Evolutionary conservation across 1,284 basidiomycete genomes (phyloP), one percentile per base, ranked within the genome.

Genomic region (Moesziomyces aphidis): DNA sequence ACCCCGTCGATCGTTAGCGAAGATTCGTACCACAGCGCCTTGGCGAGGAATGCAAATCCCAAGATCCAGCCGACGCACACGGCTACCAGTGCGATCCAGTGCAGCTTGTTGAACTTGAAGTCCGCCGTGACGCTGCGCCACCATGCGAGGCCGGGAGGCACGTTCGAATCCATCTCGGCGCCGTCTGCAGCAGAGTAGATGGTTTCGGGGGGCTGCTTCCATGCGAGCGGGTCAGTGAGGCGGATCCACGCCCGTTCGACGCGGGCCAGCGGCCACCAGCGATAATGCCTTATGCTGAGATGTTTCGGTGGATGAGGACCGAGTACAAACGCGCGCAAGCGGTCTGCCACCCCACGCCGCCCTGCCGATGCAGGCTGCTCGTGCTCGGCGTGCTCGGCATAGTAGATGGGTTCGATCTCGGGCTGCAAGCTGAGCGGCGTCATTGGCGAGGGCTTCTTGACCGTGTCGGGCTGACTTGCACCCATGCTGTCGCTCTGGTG

Each of bases 11-110:
- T 52, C 0, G 49, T 50, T 3, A 62, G 26, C 13, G 51, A 22
- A 8, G 76, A 64, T 13, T 72, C 19, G 56, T 76, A 83, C 82
- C 82, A 83, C 3, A 79, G 51, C 36, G 56, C 48, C 47, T 76
- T 62, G 11, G 72, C 73, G 21, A 82, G 53, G 42, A 68, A 74
- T 3, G 67, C 55, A 55, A 83, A 83, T 2, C 68, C 77, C 48
- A 83, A 45, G 19, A 79, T 64, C 82, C 82, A 83, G 15, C 60
- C 79, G 9, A 81, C 24, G 50, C 68, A 81, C 13, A 72, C 66
- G 1, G 67, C 34, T 36, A 52, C 53, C 13, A 83, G 67, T 13
- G 76, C 28, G 15, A 59, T 5, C 78, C 81, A 83, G 51, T 83
- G 82, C 19, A 78, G 23, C 26, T 49, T 44, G 52, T 83, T 83